These are phyloP conservation scores for Leccinum laetum DNA, from an alignment of 1,284 basidiomycete genomes.

Conservation along the genomic window DNA sequence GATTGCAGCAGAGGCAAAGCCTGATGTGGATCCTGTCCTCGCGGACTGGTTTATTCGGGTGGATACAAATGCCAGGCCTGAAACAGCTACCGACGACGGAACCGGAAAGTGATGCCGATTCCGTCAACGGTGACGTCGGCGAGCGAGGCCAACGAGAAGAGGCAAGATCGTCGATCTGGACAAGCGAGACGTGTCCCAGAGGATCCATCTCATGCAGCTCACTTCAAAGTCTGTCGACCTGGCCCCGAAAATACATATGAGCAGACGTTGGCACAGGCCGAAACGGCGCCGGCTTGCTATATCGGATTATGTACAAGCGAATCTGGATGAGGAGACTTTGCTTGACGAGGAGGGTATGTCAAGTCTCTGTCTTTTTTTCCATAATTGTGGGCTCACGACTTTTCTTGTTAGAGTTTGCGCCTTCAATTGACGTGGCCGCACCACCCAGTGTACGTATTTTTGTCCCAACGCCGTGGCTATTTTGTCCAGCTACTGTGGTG, in stretches of 20 bases:
- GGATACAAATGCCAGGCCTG: constrained; percentile 20
- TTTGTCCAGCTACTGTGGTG: background rate
- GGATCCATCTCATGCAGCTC: constrained; percentile 65
- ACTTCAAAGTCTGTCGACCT: constrained; percentile 59
- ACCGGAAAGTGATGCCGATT: constrained; percentile 67
- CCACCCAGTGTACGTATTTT: no score
- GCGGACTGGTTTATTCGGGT: constrained; percentile 65
- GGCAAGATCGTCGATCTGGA: constrained; percentile 74
- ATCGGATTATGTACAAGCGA: constrained; percentile 74
- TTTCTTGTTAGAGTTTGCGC: background rate
- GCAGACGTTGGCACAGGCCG: constrained; percentile 44
- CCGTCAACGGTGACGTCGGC: constrained; percentile 59
- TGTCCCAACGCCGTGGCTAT: no score
- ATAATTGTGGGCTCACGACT: background rate
- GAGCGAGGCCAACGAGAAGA: constrained; percentile 37
- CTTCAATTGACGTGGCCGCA: background rate
- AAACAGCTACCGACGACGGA: constrained; percentile 31
- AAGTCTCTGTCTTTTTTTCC: background rate
- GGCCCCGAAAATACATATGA: background rate
- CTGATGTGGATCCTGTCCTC: constrained; percentile 44
- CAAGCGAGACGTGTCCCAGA: constrained; percentile 70
- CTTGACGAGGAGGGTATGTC: constrained; percentile 72
- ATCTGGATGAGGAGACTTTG: constrained; percentile 79
- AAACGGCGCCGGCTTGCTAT: constrained; percentile 79
- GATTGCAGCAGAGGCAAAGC: constrained; percentile 27